These are phyloP conservation scores for Proliferodiscus dingleyae DNA, from an alignment of 2,329 filamentous ascomycete genomes.

Conservation along the genomic window DNA sequence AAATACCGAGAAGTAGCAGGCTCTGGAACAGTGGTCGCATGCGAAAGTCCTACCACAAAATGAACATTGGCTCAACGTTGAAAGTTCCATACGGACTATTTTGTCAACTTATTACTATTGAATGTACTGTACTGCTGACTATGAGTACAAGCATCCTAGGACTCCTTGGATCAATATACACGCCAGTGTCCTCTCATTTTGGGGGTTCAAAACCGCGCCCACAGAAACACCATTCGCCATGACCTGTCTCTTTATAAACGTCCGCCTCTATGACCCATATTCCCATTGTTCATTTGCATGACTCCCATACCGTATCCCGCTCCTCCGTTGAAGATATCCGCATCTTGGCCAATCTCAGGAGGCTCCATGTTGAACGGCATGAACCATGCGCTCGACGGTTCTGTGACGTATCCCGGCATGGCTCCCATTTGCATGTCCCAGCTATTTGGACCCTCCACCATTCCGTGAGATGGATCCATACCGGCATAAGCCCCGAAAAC, in stretches of 20 bases:
- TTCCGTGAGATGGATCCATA: constrained; percentile 35
- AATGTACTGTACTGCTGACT: not conserved
- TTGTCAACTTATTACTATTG: not conserved
- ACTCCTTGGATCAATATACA: not conserved
- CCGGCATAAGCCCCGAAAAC: constrained; percentile 69
- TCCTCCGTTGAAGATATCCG: constrained; percentile 23
- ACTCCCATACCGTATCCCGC: constrained; percentile 31
- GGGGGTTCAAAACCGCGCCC: not conserved
- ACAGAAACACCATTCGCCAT: constrained; percentile 9
- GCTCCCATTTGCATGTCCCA: constrained; percentile 29
- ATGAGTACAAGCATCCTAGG: not conserved
- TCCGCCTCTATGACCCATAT: constrained; percentile 30
- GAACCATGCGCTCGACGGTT: constrained; percentile 73
- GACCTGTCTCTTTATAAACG: constrained; percentile 1
- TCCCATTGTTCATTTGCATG: constrained; percentile 18
- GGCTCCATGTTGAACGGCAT: constrained; percentile 90
- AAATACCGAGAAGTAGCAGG: too few relatives aligned
- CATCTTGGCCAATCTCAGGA: constrained; percentile 53
- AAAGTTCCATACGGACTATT: not conserved
- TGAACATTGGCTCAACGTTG: too few relatives aligned
- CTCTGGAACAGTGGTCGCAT: too few relatives aligned
- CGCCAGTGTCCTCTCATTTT: not conserved
- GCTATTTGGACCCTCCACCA: constrained; percentile 21
- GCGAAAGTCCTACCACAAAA: too few relatives aligned
- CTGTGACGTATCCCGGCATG: constrained; percentile 28